Percentiles rank a stretch among this genome's conserved stretches.
phyloP scores from a whole-genome alignment of 179 eudicot genomes.

The Carnegiea gigantea region DNA sequence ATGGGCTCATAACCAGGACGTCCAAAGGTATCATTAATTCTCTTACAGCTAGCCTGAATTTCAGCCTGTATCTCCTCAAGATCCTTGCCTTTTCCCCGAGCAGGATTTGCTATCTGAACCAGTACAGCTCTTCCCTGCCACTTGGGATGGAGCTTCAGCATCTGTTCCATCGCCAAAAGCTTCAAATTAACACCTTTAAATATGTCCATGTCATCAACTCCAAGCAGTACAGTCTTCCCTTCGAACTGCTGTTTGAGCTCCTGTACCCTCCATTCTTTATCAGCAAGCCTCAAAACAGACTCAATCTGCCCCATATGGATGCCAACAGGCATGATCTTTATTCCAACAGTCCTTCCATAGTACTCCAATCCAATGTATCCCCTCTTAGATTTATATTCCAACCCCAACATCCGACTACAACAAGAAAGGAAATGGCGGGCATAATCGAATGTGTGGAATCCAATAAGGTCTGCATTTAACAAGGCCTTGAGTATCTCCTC shows the following conservation, averaged over 20 bases:
- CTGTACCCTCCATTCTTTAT: slow-evolving; percentile 39
- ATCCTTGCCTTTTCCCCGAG: slow-evolving; percentile 82
- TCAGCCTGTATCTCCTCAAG: slow-evolving; percentile 74
- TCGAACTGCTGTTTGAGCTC: slow-evolving; percentile 40
- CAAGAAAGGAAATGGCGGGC: slow-evolving; percentile 50
- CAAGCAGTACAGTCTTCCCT: slow-evolving; percentile 46
- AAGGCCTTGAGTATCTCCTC: slow-evolving; percentile 48
- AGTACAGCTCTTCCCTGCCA: slow-evolving; percentile 48
- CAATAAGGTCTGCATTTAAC: slow-evolving; percentile 42
- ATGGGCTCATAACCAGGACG: slow-evolving; percentile 59
- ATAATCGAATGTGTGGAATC: slow-evolving; percentile 49
- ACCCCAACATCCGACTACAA: slow-evolving; percentile 49
- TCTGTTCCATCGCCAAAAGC: slow-evolving; percentile 44
- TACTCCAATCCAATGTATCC: slow-evolving; percentile 47
- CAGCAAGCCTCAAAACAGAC: slow-evolving; percentile 41
- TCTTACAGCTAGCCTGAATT: slow-evolving; percentile 54
- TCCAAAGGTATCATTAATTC: slow-evolving; percentile 58
- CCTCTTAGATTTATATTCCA: slow-evolving; percentile 49
- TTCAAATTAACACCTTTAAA: slow-evolving; percentile 47
- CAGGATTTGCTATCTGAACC: slow-evolving; percentile 85
- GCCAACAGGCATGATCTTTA: slow-evolving; percentile 52
- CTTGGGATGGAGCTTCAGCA: slow-evolving; percentile 40
- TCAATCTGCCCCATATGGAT: slow-evolving; percentile 51
- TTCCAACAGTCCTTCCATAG: slow-evolving; percentile 42
- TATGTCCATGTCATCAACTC: slow-evolving; percentile 48